phyloP scores from a whole-genome alignment of 225 moss, liverwort and hornwort genomes.

The Climacium dendroides region DNA sequence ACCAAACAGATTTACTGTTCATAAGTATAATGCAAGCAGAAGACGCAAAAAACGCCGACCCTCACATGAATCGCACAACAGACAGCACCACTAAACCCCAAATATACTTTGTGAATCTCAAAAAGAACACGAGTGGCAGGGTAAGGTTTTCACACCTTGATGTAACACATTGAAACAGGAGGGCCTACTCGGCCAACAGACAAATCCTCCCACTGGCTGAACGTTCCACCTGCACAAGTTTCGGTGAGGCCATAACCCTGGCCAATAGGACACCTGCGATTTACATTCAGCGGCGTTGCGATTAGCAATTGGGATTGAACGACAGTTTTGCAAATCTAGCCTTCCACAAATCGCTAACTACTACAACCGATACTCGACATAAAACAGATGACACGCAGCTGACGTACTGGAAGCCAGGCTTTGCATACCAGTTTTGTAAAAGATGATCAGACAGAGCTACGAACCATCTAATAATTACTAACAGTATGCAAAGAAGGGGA shows the following conservation, averaged over 20 bases:
- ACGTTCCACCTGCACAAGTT: slow-evolving; percentile 94
- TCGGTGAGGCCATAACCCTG: slow-evolving; percentile 99
- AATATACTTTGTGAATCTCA: neutral
- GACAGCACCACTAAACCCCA: neutral
- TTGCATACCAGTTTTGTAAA: neutral
- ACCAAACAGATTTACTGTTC: neutral
- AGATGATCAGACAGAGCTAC: neutral
- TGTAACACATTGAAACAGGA: slow-evolving; percentile 60
- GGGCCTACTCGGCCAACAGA: slow-evolving; percentile 94
- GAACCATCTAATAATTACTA: neutral
- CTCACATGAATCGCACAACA: neutral
- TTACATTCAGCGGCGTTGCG: neutral
- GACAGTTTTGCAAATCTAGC: neutral
- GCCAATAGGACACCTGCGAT: slow-evolving; percentile 74
- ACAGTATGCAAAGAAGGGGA: neutral
- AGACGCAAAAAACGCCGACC: neutral
- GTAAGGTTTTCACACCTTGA: slow-evolving; percentile 40
- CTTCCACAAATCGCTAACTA: neutral
- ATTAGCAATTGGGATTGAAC: neutral
- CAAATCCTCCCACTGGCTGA: slow-evolving; percentile 71
- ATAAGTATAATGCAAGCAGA: neutral
- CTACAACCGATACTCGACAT: neutral
- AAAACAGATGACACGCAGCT: neutral
- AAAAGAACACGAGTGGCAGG: neutral
- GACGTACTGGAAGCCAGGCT: neutral